phyloP scores from a whole-genome alignment of 1,284 basidiomycete species.

The Phellinidium pouzarii region DNA sequence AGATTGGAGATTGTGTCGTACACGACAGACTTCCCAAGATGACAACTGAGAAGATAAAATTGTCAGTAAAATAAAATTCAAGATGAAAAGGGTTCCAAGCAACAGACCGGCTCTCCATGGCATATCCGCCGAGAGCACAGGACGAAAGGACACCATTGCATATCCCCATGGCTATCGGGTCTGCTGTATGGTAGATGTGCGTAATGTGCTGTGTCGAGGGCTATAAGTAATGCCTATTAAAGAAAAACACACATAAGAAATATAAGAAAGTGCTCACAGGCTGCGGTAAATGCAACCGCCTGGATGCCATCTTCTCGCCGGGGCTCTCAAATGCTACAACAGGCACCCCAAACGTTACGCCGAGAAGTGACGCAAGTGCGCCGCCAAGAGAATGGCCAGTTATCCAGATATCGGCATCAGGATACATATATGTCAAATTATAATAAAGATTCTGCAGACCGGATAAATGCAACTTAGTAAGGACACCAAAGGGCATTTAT shows the following conservation, averaged over 20 bases:
- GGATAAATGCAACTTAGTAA: neutral
- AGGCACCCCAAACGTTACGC: slow-evolving; percentile 88
- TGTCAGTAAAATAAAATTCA: slow-evolving; percentile 20
- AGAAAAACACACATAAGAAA: neutral
- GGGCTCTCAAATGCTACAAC: slow-evolving; percentile 89
- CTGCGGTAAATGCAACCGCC: slow-evolving; percentile 82
- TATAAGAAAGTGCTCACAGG: slow-evolving; percentile 46
- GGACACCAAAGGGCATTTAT: neutral
- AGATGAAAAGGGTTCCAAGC: neutral
- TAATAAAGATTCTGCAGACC: slow-evolving; percentile 77
- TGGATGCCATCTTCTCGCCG: slow-evolving; percentile 82
- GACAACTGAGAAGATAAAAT: slow-evolving; percentile 49
- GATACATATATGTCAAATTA: slow-evolving; percentile 92
- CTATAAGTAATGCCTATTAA: slow-evolving; percentile 29
- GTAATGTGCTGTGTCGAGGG: slow-evolving; percentile 70
- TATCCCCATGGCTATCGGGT: slow-evolving; percentile 80
- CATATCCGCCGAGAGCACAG: slow-evolving; percentile 70
- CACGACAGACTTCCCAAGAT: slow-evolving; percentile 76
- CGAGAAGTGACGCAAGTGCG: slow-evolving; percentile 73
- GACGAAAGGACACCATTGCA: slow-evolving; percentile 72
- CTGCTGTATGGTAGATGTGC: slow-evolving; percentile 83
- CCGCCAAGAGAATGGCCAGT: slow-evolving; percentile 70
- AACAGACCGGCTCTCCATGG: slow-evolving; percentile 64
- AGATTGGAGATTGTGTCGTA: slow-evolving; percentile 87
- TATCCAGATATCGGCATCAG: slow-evolving; percentile 89